Percentiles rank a stretch among this genome's conserved stretches.
phyloP scores from a whole-genome alignment of 306 rosid species.

The Begonia peltatifolia region DNA sequence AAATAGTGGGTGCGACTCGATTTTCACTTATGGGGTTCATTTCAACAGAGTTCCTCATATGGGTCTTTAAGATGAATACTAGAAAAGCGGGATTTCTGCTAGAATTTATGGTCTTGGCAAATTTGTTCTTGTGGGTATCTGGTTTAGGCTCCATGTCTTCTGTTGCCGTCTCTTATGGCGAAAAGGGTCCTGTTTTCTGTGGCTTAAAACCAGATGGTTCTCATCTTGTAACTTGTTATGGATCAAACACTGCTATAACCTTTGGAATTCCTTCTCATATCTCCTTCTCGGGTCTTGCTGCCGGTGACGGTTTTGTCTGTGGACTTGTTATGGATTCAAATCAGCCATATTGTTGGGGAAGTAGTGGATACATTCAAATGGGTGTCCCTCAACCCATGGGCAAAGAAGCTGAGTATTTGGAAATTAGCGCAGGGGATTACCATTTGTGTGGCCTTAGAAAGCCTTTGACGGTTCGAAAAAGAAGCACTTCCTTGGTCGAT shows the following conservation, averaged over 20 bases:
- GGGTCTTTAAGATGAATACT: conserved; percentile 23
- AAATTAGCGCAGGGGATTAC: conserved; percentile 89
- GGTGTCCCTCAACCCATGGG: conserved; percentile 85
- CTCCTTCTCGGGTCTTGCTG: conserved; percentile 63
- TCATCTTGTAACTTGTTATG: conserved; percentile 65
- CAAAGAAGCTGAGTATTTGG: conserved; percentile 49
- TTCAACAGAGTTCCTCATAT: conserved; percentile 14
- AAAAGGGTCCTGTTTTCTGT: conserved; percentile 70
- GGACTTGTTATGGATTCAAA: conserved; percentile 67
- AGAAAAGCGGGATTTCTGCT: conserved; percentile 21
- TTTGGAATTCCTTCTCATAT: conserved; percentile 56
- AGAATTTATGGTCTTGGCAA: conserved; percentile 29
- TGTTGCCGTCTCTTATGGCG: conserved; percentile 77
- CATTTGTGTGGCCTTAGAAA: conserved; percentile 70
- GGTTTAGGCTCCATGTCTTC: conserved; percentile 92
- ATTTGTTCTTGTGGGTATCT: conserved; percentile 27
- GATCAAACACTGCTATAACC: conserved; percentile 63
- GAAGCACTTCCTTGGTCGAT: conserved; percentile 58
- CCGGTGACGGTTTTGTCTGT: conserved; percentile 84
- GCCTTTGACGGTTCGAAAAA: conserved; percentile 42
- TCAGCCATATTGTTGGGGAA: conserved; percentile 97
- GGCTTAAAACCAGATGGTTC: conserved; percentile 81
- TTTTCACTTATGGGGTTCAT: conserved; percentile 24
- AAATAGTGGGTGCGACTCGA: conserved; percentile 4
- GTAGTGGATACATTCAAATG: conserved; percentile 50